Conservation (phyloP, 164 flowering plant species). For the Platanus orientalis region DNA sequence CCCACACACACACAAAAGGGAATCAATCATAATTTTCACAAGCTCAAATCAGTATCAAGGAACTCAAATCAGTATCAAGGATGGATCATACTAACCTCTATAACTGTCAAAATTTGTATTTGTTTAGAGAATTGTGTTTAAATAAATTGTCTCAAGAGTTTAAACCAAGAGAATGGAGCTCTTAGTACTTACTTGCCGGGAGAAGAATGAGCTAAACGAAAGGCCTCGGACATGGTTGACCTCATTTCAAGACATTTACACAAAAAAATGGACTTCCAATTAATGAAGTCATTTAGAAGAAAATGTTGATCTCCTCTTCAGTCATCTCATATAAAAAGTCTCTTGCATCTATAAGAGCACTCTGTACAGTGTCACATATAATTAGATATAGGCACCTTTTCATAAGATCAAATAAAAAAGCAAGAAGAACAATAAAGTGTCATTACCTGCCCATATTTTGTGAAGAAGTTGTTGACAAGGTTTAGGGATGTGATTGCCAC, state of each 20-base stretch:
- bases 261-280: slow-evolving; percentile 3
- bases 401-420: background rate
- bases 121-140: slow-evolving; percentile 1
- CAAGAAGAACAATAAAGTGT: background rate
- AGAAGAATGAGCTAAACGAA: slow-evolving; percentile 12
- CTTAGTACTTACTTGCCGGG: slow-evolving; percentile 4
- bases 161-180: slow-evolving; percentile 1
- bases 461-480: slow-evolving; percentile 78
- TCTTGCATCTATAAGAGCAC: slow-evolving; percentile 87
- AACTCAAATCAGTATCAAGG: too few species aligned
- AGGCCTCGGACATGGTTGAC: slow-evolving; percentile 5
- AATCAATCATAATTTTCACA: too few species aligned
- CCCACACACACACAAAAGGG: too few species aligned
- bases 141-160: background rate
- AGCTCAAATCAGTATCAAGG: too few species aligned
- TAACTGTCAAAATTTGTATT: slow-evolving; percentile 22
- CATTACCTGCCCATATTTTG: slow-evolving; percentile 89
- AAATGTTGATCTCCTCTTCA: slow-evolving; percentile 70
- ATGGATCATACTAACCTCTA: too few species aligned
- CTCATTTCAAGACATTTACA: slow-evolving; percentile 9
- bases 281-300: slow-evolving; percentile 41
- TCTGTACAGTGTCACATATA: slow-evolving; percentile 35
- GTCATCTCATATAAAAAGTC: slow-evolving; percentile 90
- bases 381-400: background rate
- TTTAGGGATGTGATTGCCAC: slow-evolving; percentile 68